phyloP scores from a whole-genome alignment of 768 basidiomycete species.

The Tylopilus sp. region DNA sequence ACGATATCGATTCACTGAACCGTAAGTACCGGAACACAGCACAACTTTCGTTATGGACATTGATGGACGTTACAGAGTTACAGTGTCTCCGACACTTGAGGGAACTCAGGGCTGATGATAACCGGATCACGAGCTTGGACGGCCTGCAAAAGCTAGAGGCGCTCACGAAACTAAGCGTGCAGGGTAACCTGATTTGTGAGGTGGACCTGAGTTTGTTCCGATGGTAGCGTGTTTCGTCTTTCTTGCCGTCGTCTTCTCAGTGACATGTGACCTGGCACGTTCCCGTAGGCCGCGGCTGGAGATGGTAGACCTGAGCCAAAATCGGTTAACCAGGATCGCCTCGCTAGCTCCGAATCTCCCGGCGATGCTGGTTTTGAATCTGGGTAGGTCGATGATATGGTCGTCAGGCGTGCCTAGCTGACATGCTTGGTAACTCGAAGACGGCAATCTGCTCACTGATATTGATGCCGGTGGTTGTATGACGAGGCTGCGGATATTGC shows the following conservation, averaged over 20 bases:
- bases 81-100: constrained; percentile 80
- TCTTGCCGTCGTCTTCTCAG: neutral
- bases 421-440: constrained; percentile 39
- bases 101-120: constrained; percentile 88
- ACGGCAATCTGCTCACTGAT: constrained; percentile 63
- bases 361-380: constrained; percentile 68
- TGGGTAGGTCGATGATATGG: constrained; percentile 59
- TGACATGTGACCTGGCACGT: constrained; percentile 9
- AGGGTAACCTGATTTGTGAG: constrained; percentile 63
- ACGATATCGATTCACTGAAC: constrained; percentile 81
- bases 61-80: constrained; percentile 54
- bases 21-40: constrained; percentile 51
- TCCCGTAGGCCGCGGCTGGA: constrained; percentile 58
- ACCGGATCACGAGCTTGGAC: constrained; percentile 67
- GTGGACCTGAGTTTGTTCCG: constrained; percentile 59
- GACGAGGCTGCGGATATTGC: constrained; percentile 76
- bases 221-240: constrained; percentile 48
- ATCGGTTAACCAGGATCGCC: constrained; percentile 54
- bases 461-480: constrained; percentile 55
- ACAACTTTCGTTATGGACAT: neutral
- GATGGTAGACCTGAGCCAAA: constrained; percentile 78
- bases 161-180: constrained; percentile 79
- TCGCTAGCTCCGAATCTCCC: constrained; percentile 58
- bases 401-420: constrained; percentile 13
- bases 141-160: constrained; percentile 79